Percentiles rank a stretch among this genome's conserved stretches.
Evolutionary conservation across 768 basidiomycete species (phyloP).

Genomic region (Calocybe gangraenosa): DNA sequence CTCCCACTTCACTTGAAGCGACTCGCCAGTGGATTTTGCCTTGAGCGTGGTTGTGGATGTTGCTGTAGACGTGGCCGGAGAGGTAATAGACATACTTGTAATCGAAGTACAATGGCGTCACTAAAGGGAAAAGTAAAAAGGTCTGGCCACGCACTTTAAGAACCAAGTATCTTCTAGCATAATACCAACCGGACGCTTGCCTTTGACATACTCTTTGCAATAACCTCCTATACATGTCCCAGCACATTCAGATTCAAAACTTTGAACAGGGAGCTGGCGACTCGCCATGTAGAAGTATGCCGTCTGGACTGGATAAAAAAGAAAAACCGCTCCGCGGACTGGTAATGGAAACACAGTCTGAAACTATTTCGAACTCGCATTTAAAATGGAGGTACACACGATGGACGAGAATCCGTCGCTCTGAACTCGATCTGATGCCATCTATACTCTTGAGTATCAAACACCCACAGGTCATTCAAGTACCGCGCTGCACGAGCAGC

Average conservation of each 20-base stretch:
- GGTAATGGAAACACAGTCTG: background rate
- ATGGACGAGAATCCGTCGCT: conserved; percentile 68
- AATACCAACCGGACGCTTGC: conserved; percentile 80
- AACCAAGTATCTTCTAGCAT: conserved; percentile 92
- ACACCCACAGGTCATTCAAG: conserved; percentile 80
- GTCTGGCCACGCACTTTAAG: conserved; percentile 47
- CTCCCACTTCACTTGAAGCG: conserved; percentile 76
- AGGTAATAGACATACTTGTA: conserved; percentile 15
- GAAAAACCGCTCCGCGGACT: conserved; percentile 84
- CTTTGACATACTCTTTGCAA: conserved; percentile 85
- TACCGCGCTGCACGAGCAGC: conserved; percentile 85
- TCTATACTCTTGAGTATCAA: conserved; percentile 81
- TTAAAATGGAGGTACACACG: no score
- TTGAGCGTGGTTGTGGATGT: conserved; percentile 18
- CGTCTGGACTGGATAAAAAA: conserved; percentile 73
- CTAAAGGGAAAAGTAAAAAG: background rate
- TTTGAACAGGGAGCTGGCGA: no score
- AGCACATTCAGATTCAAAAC: background rate
- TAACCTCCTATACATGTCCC: conserved; percentile 61
- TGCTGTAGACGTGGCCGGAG: conserved; percentile 8
- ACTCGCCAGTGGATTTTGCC: conserved; percentile 37
- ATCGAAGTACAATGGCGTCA: background rate
- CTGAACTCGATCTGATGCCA: conserved; percentile 78
- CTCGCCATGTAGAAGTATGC: conserved; percentile 73
- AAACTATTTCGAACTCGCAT: no score